These are phyloP conservation scores for Thielaviopsis cerberus DNA, from an alignment of 2,329 filamentous ascomycete genomes.

Conservation along the genomic window DNA sequence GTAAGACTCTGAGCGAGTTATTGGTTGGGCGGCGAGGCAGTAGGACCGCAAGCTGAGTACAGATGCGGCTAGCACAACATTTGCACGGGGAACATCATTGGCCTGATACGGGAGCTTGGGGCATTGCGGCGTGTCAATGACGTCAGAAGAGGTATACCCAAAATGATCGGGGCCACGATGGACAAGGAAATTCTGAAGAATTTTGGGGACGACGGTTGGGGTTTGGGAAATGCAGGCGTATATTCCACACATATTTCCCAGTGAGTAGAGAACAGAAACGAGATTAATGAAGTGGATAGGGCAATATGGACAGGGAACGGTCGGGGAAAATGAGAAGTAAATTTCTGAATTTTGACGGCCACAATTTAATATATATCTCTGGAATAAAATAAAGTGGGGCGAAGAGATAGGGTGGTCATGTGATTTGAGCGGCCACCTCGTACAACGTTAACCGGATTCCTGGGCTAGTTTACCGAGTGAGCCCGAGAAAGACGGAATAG, in stretches of 20 bases:
- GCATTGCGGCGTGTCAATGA: background rate
- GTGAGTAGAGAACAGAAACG: background rate
- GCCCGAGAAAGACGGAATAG: too few species aligned
- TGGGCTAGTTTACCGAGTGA: too few species aligned
- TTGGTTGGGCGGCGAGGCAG: background rate
- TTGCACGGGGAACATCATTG: background rate
- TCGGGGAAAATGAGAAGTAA: too few species aligned
- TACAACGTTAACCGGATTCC: too few species aligned
- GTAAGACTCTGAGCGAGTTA: background rate
- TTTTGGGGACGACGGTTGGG: background rate
- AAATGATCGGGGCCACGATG: slow-evolving; percentile 4
- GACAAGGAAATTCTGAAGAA: background rate
- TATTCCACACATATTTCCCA: slow-evolving; percentile 13
- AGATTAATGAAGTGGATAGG: background rate
- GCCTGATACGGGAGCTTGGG: background rate
- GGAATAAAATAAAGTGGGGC: too few species aligned
- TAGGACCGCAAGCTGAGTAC: background rate
- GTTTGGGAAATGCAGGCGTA: slow-evolving; percentile 1
- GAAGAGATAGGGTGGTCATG: too few species aligned
- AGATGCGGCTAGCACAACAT: background rate
- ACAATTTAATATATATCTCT: too few species aligned
- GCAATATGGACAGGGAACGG: background rate
- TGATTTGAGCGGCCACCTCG: too few species aligned
- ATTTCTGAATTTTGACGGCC: too few species aligned
- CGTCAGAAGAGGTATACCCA: background rate